Base-by-base conservation (phyloP, 1,284 basidiomycete genomes). In the Hymenochaete sp. region DNA sequence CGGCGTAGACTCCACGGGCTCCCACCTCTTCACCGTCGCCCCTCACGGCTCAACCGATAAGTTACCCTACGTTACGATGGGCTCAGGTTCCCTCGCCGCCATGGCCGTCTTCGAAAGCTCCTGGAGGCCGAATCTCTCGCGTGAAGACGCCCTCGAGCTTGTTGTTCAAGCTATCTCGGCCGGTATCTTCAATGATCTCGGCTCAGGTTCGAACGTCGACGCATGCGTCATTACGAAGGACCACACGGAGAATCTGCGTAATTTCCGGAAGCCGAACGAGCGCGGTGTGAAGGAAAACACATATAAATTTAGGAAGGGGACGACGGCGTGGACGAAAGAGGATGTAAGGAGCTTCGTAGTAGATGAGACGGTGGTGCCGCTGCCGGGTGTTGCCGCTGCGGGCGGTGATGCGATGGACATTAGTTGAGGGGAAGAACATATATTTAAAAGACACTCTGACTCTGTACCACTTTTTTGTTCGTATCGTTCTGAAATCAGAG, bases 101-200 rank as follows among this genome's bases (percentile, higher is more conserved):
- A 99, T 99, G 96, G 91, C 93, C 11, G 86, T 98, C 10, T 98
- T 99, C 56, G 96, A 99, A 63, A 81, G 77, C 44, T 64, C 72
- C 10, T 99, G 93, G 93, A 75, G 72, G 58, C 73, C 89, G 32
- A 70, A 89, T 61, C 80, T 98, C 8, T 63, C 93, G 86, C 77
- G 87, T 40, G 72, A 79, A 45, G 84, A 87, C 38, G 95, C 93
- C 1, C 77, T 98, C 47, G 69, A 72, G 16, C 73, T 98, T 9
- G 93, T 98, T 16, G 80, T 83, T 35, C 74, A 79, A 36, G 93
- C 96, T 24, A 84, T 99, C 59, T 82, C 84, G 38, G 86, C 91
- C 1, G 96, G 96, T 76, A 95, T 99, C 62, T 98, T 97, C 75
- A 98, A 99, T 70, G 96, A 99, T 70, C 75, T 98, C 32, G 96